Percentiles rank a stretch among this genome's conserved stretches.
These are phyloP conservation scores for Nannochloropsis gaditana DNA, from an alignment of 108 stramenopile genomes.

Conservation along the genomic window DNA sequence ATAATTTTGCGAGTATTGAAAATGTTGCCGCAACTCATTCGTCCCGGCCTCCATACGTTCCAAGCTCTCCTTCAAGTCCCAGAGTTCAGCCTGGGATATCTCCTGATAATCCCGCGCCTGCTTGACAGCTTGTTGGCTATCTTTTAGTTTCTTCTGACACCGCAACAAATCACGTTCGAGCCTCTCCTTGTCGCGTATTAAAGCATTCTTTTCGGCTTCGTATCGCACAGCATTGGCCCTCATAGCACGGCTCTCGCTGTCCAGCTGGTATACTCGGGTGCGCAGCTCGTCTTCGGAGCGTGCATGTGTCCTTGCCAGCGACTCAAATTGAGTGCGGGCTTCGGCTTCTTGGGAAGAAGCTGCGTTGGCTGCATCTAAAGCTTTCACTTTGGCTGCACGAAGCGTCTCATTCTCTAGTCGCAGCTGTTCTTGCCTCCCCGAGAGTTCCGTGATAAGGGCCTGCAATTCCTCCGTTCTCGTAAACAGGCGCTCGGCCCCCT, in stretches of 20 bases:
- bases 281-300: not conserved
- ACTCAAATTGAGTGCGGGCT: not conserved
- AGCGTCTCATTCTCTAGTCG: not conserved
- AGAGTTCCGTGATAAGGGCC: not conserved
- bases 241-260: not conserved
- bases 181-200: not conserved
- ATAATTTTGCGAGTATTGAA: not conserved
- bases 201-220: not conserved
- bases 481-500: constrained; percentile 9
- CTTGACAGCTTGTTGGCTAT: not conserved
- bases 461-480: not conserved
- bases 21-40: not conserved
- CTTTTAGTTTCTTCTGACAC: not conserved
- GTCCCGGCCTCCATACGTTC: not conserved
- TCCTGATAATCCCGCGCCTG: not conserved
- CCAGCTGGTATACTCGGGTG: not conserved
- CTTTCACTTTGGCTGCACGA: not conserved
- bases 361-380: not conserved
- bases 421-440: not conserved
- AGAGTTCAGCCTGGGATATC: not conserved
- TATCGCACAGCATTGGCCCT: not conserved
- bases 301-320: not conserved
- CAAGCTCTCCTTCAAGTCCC: constrained; percentile 2
- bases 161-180: not conserved
- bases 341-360: not conserved